Evolutionary conservation across 2,329 filamentous ascomycete species (phyloP).

Genomic region (Diaporthe sp.): DNA sequence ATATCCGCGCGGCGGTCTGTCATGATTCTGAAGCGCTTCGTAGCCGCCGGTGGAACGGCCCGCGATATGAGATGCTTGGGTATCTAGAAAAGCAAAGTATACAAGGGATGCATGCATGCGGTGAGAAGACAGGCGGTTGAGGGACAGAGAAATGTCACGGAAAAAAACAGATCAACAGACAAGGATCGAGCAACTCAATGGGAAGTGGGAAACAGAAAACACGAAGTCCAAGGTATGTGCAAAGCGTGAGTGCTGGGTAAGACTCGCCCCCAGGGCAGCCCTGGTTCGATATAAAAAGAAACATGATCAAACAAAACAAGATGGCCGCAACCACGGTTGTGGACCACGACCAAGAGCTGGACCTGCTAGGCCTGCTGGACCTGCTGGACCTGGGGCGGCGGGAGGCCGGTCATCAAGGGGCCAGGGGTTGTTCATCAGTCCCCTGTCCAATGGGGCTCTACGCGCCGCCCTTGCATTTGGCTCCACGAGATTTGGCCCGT

Average conservation of each 20-base stretch:
- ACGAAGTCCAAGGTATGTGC: not conserved
- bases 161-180: not conserved
- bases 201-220: constrained; percentile 16
- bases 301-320: constrained; percentile 36
- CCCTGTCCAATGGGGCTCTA: constrained; percentile 37
- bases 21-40: constrained; percentile 32
- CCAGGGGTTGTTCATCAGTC: constrained; percentile 25
- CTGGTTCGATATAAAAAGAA: constrained; percentile 35
- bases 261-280: constrained; percentile 10
- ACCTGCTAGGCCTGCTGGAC: not conserved
- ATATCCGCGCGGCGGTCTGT: constrained; percentile 19
- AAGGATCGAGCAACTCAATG: constrained; percentile 10
- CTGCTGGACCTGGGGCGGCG: not conserved
- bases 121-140: not conserved
- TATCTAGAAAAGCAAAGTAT: constrained; percentile 7
- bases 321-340: constrained; percentile 26
- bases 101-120: constrained; percentile 34
- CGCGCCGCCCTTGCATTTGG: constrained; percentile 26
- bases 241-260: not conserved
- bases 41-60: constrained; percentile 39
- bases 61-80: not conserved
- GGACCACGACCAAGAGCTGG: constrained; percentile 24
- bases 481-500: constrained; percentile 40
- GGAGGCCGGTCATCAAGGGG: constrained; percentile 18
- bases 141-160: not conserved